These are phyloP conservation scores for Cicer cuneatum DNA, from an alignment of 306 rosid species.

Conservation along the genomic window DNA sequence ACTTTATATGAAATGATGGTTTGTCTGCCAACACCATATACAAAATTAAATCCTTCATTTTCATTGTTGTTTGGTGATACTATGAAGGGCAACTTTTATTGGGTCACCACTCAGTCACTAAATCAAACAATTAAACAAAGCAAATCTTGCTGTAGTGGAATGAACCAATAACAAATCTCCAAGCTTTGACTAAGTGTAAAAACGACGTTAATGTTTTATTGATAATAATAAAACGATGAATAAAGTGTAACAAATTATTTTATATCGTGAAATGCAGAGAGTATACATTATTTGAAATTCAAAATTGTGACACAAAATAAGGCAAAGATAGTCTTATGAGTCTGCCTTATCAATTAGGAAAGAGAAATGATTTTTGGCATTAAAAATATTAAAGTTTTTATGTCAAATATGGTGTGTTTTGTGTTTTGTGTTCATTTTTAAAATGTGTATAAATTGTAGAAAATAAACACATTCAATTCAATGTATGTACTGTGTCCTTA, in stretches of 20 bases:
- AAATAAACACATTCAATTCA: too few relatives aligned
- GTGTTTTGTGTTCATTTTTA: too few relatives aligned
- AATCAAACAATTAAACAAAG: background rate
- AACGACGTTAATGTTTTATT: too few relatives aligned
- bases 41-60: slow-evolving; percentile 42
- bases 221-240: too few relatives aligned
- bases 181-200: slow-evolving; percentile 10
- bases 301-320: background rate
- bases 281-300: background rate
- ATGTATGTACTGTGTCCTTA: too few relatives aligned
- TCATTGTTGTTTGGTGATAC: slow-evolving; percentile 40
- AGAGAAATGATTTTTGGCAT: too few relatives aligned
- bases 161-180: background rate
- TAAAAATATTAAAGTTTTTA: too few relatives aligned
- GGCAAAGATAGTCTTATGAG: background rate
- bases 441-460: too few relatives aligned
- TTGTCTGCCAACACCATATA: slow-evolving; percentile 4
- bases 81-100: background rate
- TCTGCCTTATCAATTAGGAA: too few relatives aligned
- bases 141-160: background rate
- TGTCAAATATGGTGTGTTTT: too few relatives aligned
- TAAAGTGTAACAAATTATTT: too few relatives aligned
- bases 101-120: background rate
- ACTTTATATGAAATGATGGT: slow-evolving; percentile 30
- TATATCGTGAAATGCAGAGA: too few relatives aligned